Evolutionary conservation across 441 rosid species (phyloP).

Genomic region (Erodium moschatum): DNA sequence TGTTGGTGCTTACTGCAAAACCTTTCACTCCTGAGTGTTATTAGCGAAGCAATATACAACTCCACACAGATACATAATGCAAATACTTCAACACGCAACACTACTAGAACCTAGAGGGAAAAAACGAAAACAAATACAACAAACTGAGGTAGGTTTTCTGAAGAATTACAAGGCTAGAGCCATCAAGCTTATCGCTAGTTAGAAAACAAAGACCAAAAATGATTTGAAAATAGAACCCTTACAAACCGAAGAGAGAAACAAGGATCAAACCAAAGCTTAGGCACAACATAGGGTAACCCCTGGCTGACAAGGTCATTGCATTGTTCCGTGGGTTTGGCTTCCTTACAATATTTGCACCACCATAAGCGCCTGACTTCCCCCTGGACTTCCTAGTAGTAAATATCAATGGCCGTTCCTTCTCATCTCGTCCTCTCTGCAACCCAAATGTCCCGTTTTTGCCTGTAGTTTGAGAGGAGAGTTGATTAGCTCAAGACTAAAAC

Average conservation of each 20-base stretch:
- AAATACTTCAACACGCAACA: background rate
- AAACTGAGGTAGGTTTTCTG: background rate
- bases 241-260: constrained; percentile 11
- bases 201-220: background rate
- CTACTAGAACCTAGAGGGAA: background rate
- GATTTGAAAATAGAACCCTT: background rate
- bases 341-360: constrained; percentile 24
- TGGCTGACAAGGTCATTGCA: constrained; percentile 14
- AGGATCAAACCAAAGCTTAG: constrained; percentile 17
- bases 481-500: background rate
- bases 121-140: background rate
- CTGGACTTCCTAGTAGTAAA: background rate
- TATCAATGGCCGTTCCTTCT: background rate
- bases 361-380: constrained; percentile 25
- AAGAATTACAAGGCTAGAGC: background rate
- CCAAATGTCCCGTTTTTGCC: constrained; percentile 13
- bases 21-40: no score
- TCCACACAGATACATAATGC: background rate
- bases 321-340: constrained; percentile 20
- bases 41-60: background rate
- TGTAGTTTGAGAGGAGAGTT: constrained; percentile 7
- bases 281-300: constrained; percentile 13
- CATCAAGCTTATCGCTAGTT: background rate
- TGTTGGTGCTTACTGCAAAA: background rate
- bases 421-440: constrained; percentile 8